phyloP scores from a whole-genome alignment of 805 yeast species.

The Starmerella sp. region DNA sequence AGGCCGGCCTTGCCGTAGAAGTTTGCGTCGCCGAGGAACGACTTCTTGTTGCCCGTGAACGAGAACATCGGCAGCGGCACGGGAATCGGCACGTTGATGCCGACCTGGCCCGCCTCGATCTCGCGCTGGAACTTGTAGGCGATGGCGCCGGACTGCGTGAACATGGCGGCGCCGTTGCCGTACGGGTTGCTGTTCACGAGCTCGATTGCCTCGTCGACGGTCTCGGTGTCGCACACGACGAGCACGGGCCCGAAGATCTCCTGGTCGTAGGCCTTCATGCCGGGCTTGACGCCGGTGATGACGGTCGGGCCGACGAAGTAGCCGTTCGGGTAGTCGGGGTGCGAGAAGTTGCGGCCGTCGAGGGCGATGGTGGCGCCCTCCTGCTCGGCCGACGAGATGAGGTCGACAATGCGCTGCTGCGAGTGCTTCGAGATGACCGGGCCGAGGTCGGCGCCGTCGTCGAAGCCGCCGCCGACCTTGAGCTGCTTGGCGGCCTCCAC shows the following conservation, averaged over 20 bases:
- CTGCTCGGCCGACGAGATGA: conserved; percentile 46
- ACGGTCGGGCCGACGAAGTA: conserved; percentile 67
- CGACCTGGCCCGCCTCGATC: conserved; percentile 66
- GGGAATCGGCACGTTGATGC: conserved; percentile 68
- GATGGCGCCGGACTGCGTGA: conserved; percentile 58
- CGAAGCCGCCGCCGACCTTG: conserved; percentile 57
- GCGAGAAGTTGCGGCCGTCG: conserved; percentile 48
- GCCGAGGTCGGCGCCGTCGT: conserved; percentile 51
- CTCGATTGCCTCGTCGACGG: conserved; percentile 57
- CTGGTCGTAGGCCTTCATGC: conserved; percentile 61
- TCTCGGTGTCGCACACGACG: conserved; percentile 47
- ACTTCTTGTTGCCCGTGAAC: conserved; percentile 64
- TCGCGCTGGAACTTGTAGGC: conserved; percentile 59
- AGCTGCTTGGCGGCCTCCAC: conserved; percentile 46
- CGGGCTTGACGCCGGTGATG: conserved; percentile 49
- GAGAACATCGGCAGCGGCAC: conserved; percentile 75
- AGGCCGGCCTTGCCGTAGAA: conserved; percentile 71
- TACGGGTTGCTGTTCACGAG: conserved; percentile 50
- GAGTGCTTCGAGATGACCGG: conserved; percentile 59
- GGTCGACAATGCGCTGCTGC: conserved; percentile 42
- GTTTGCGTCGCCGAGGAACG: conserved; percentile 68
- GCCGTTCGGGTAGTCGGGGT: conserved; percentile 44
- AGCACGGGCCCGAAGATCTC: conserved; percentile 73
- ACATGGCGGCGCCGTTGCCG: conserved; percentile 63
- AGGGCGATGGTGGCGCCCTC: conserved; percentile 53